Evolutionary conservation across 495 filamentous ascomycete species (phyloP), one percentile per base, ranked within the genome.

Genomic region (Penicillium psychrofluorescens): DNA sequence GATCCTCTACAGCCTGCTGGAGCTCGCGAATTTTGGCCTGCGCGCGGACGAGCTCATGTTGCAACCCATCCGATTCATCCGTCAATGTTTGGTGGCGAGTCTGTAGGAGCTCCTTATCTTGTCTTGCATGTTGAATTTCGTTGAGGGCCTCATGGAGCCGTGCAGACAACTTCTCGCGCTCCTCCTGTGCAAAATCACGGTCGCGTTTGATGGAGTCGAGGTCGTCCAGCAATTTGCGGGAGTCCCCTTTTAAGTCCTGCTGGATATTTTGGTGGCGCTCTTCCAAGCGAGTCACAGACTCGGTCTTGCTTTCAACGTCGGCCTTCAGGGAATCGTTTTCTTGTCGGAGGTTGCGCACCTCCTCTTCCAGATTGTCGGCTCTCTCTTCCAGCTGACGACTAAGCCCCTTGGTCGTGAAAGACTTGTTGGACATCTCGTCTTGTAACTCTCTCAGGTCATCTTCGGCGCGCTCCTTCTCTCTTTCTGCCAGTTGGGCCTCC

Each of bases 371-470:
- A 39, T 77, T 78, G 44, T 73, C 65, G 4, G 76, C 71, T 56
- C 80, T 83, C 44, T 86, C 81, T 53, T 90, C 86, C 12, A 86
- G 76, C 61, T 88, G 85, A 32, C 84, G 76, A 38, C 78, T 83
- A 11, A 87, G 70, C n/a, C 82, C 84, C 56, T 83, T 90, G 27
- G 83, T 83, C 15, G 77, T 81, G 42, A 90, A 74, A 0, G 84
- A 88, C 56, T 87, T 90, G 58, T 89, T 82, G 7, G 82, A 72
- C 72, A 89, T 79, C 50, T 91, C 85, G 36, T 86, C 82, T 39
- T 83, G 83, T 13, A 92, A 61, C 58, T 89, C 68, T 35, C 68
- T 63, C 15, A 76, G 58, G 38, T 80, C 66, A 12, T 68, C 60
- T 44, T 77, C 72, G 0, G 66, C 66, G 16, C 66, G 61, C 7